These are phyloP conservation scores for Cyclaneusma minus DNA, from an alignment of 2,329 filamentous ascomycete species.

Conservation along the genomic window DNA sequence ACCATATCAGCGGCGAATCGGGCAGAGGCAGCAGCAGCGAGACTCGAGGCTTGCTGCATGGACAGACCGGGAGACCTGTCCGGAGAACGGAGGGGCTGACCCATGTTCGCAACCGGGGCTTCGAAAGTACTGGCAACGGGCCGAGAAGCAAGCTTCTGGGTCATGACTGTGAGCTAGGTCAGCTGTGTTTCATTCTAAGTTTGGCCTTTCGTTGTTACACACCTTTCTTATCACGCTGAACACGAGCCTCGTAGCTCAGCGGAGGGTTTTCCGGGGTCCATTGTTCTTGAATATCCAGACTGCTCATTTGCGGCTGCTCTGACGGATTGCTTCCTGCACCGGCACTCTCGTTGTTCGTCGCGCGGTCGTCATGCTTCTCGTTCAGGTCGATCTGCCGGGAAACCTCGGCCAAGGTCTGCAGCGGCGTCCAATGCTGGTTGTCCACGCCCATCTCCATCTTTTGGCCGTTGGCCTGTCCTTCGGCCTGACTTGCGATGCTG, in stretches of 20 bases:
- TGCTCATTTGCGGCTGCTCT: slow-evolving; percentile 10
- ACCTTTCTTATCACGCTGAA: slow-evolving; percentile 23
- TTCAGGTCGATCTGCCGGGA: slow-evolving; percentile 62
- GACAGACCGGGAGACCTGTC: slow-evolving; percentile 13
- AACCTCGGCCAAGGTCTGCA: slow-evolving; percentile 79
- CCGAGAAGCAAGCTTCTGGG: slow-evolving; percentile 6
- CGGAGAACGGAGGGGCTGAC: slow-evolving; percentile 9
- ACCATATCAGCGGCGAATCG: slow-evolving; percentile 17
- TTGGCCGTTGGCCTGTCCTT: slow-evolving; percentile 20
- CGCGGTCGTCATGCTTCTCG: slow-evolving; percentile 40
- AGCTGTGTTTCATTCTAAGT: slow-evolving; percentile 8
- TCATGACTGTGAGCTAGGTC: slow-evolving; percentile 7
- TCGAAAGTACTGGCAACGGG: slow-evolving; percentile 8
- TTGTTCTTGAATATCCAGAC: slow-evolving; percentile 40
- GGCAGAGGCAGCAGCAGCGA: slow-evolving; percentile 11
- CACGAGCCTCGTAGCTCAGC: slow-evolving; percentile 28
- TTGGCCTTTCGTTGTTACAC: slow-evolving; percentile 15
- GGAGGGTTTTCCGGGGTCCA: slow-evolving; percentile 42
- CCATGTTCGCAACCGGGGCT: slow-evolving; percentile 6
- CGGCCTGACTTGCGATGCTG: slow-evolving; percentile 23
- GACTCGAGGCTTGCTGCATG: slow-evolving; percentile 12
- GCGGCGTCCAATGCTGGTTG: slow-evolving; percentile 56
- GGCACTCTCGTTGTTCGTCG: slow-evolving; percentile 27
- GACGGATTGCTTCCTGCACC: slow-evolving; percentile 7
- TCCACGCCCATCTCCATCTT: slow-evolving; percentile 25